Percentiles rank a stretch among this genome's conserved stretches.
Evolutionary conservation across 257 asterid genomes (phyloP).

Genomic region (Solanum habrochaites): DNA sequence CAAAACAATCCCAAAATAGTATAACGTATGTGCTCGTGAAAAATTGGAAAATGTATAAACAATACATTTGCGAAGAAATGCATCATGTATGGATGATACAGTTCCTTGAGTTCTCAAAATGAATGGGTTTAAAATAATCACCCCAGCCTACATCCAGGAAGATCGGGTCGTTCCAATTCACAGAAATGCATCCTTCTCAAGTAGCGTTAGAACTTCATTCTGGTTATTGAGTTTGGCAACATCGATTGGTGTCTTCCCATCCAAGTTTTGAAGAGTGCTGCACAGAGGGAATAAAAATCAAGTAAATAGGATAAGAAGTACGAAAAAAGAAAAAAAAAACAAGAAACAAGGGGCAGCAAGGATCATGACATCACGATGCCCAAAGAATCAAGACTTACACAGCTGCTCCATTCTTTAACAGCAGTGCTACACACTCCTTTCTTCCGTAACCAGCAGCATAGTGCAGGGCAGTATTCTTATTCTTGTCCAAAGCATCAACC

Average conservation of each 20-base stretch:
- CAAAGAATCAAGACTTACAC: conserved; percentile 49
- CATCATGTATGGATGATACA: not conserved
- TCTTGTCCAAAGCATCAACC: conserved; percentile 90
- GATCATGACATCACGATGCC: not conserved
- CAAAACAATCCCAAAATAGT: not conserved
- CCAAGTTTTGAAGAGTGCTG: conserved; percentile 96
- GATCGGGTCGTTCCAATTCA: conserved; percentile 2
- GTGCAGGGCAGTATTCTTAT: conserved; percentile 96
- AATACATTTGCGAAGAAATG: not conserved
- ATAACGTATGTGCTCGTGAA: not conserved
- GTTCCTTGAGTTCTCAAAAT: not conserved
- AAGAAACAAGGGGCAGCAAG: not conserved
- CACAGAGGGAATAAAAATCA: not conserved
- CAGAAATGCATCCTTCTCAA: conserved; percentile 95
- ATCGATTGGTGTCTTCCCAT: conserved; percentile 92
- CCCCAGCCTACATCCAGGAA: not conserved
- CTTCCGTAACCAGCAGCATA: conserved; percentile 98
- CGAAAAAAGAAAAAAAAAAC: not conserved
- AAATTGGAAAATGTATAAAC: not conserved
- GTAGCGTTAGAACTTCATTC: conserved; percentile 69
- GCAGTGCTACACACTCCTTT: conserved; percentile 93
- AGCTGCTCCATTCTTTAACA: conserved; percentile 88
- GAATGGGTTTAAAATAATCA: not conserved
- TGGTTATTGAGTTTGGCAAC: conserved; percentile 92
- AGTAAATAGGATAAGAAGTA: not conserved